Percentiles rank a stretch among this genome's conserved stretches.
phyloP scores from a whole-genome alignment of 495 filamentous ascomycete species.

The Podospora pseudopauciseta region DNA sequence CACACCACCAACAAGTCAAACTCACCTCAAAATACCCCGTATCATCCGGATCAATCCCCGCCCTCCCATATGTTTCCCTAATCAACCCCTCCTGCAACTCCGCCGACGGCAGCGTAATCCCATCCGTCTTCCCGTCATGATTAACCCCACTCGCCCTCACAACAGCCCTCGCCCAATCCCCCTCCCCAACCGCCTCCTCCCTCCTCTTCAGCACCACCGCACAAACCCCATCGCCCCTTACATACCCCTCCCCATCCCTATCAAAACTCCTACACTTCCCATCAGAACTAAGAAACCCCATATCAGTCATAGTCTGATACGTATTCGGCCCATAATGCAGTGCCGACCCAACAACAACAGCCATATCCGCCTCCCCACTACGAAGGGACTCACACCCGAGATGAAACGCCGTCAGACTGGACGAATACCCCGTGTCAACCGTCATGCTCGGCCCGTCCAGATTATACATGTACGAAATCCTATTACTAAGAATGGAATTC shows the following conservation, averaged over 20 bases:
- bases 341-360: slow-evolving; percentile 51
- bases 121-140: slow-evolving; percentile 45
- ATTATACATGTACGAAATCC: slow-evolving; percentile 50
- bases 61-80: slow-evolving; percentile 38
- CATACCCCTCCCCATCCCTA: slow-evolving; percentile 58
- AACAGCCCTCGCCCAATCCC: slow-evolving; percentile 54
- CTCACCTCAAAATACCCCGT: slow-evolving; percentile 39
- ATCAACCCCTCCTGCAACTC: slow-evolving; percentile 52
- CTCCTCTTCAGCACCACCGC: slow-evolving; percentile 54
- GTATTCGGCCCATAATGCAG: slow-evolving; percentile 48
- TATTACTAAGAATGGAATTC: slow-evolving; percentile 40
- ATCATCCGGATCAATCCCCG: slow-evolving; percentile 40
- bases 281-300: slow-evolving; percentile 32
- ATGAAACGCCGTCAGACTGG: slow-evolving; percentile 51
- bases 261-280: slow-evolving; percentile 55
- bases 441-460: slow-evolving; percentile 38
- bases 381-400: slow-evolving; percentile 48
- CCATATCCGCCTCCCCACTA: slow-evolving; percentile 32
- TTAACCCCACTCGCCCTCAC: slow-evolving; percentile 54
- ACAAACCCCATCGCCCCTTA: slow-evolving; percentile 55
- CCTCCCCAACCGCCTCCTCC: slow-evolving; percentile 44
- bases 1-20: too few relatives aligned
- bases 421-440: slow-evolving; percentile 54
- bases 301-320: slow-evolving; percentile 24
- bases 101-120: slow-evolving; percentile 51